Evolutionary conservation across 2,329 filamentous ascomycete genomes (phyloP), one percentile per base, ranked within the genome.

Genomic region (Arachnomyces sp.): DNA sequence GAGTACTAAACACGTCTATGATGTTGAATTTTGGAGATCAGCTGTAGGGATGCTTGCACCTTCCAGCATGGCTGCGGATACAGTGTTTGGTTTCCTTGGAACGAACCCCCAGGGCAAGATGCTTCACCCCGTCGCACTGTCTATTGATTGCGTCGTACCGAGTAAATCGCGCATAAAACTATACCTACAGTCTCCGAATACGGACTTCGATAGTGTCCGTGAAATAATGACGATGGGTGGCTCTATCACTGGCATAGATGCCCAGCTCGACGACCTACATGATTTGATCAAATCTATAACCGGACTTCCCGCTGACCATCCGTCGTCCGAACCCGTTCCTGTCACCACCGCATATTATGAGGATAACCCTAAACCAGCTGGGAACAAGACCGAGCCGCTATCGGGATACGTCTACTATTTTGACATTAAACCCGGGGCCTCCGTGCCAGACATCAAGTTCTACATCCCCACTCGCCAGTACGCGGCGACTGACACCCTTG

Each of bases 201-300:
- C 49, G 6, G 45, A 36, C 28, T 55, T 51, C 40, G 30, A 38
- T 7, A 47, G 45, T 4, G 41, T 55, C 9, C 52, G 50, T 34
- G 38, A 47, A 17, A 48, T 53, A 18, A 53, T 56, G 49, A 55
- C 53, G 2, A 17, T 56, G 3, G 47, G 44, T n/a, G 46, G 49
- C 2, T n/a, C n/a, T 14, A 35, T 35, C 14, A 35, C 33, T 7
- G 33, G 33, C 14, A 4, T 35, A n/a, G 43, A 47, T 3, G 9
- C 7, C 4, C 18, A 38, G 7, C 28, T 49, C 18, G 25, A 45
- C 6, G 40, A 51, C 11, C 39, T 55, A 0, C 37, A 38, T 2
- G 30, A 17, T 12, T 38, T 54, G 15, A 43, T 53, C 34, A 12
- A 11, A 2, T 31, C 40, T 15, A 18, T 43, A 7, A 36, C 33